Conservation (phyloP, 2,329 filamentous ascomycete genomes). For the Apiospora rasikravindrae region DNA sequence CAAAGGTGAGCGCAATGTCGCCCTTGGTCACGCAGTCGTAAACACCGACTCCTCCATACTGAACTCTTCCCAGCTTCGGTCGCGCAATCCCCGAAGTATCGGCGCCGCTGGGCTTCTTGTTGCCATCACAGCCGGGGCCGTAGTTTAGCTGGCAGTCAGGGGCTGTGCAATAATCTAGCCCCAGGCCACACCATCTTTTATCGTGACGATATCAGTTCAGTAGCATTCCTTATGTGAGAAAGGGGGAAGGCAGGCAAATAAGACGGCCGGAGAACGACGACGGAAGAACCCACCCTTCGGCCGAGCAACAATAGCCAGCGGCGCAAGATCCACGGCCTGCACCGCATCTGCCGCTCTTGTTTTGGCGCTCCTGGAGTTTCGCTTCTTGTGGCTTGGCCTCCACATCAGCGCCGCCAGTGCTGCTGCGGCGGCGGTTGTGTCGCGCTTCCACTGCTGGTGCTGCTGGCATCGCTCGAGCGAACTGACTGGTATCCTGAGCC, state of each 20-base stretch:
- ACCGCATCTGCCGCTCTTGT: conserved; percentile 33
- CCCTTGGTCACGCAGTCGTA: conserved; percentile 56
- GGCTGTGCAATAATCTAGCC: conserved; percentile 34
- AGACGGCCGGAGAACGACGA: neutral
- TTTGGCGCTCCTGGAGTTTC: conserved; percentile 33
- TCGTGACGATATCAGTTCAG: conserved; percentile 24
- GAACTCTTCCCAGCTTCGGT: conserved; percentile 51
- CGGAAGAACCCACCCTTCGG: conserved; percentile 34
- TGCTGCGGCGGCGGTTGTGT: conserved; percentile 4
- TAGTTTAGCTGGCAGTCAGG: conserved; percentile 46
- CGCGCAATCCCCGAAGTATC: conserved; percentile 52
- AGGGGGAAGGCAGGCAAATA: neutral
- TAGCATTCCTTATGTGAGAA: neutral
- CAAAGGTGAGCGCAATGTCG: conserved; percentile 66
- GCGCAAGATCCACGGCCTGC: conserved; percentile 33
- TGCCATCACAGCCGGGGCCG: conserved; percentile 54
- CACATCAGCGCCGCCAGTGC: conserved; percentile 8
- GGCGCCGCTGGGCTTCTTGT: conserved; percentile 48
- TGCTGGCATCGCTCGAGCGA: conserved; percentile 21
- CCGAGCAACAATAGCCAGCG: conserved; percentile 38
- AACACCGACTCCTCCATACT: conserved; percentile 52
- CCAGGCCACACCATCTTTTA: conserved; percentile 36
- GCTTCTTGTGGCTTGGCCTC: conserved; percentile 21
- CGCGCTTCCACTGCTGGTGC: conserved; percentile 21
- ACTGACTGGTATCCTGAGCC: neutral